Evolutionary conservation across 139 green algal species (phyloP), one percentile per base, ranked within the genome.

Genomic region (Coelastrella sp.): DNA sequence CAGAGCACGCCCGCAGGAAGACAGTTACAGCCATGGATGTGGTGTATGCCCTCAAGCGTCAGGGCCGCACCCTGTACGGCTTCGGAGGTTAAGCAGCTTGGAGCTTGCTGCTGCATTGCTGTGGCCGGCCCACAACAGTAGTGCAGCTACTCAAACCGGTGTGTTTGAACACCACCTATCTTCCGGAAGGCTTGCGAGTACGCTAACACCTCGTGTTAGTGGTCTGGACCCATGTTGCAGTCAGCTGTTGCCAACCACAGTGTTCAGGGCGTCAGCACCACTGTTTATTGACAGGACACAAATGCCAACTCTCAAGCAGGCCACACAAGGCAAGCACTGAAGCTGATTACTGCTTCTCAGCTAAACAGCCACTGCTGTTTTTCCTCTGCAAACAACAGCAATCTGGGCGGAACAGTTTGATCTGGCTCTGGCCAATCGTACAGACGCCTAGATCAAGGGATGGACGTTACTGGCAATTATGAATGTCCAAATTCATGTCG

Each of bases 21-120:
- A 99, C 97, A 22, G 97, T 99, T 64, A 99, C 97, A 58, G 97
- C 97, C 60, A 97, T 99, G 94, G 97, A 99, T 91, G 96, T 99
- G 5, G 97, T 99, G 5, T 99, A 99, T 91, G 96, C 97, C 19
- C 96, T 99, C 90, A 99, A 99, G 96, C 94, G 97, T 87, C 97
- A 99, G 95, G 97, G 97, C 90, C 94, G 97, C 85, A 99, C 97
- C 89, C 95, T 99, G 84, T 99, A 99, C 95, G 97, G 97, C 90
- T 99, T 99, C 91, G 97, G 97, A 80, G 97, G 96, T 85, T 98
- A 97, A 98, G 71, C 91, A 71, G 64, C 64, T 5, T 71, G 64
- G 11, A 17, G 64, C 64, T 5, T 10, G 61, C 61, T 71, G 61
- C 61, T 71, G 61, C 61, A 71, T 11, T 11, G 64, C 64, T 71